A percentile compares a stretch with the other conserved stretches of the same genome.
Conservation (phyloP, 169 alveolate species). For the Nephromyces sp. region DNA sequence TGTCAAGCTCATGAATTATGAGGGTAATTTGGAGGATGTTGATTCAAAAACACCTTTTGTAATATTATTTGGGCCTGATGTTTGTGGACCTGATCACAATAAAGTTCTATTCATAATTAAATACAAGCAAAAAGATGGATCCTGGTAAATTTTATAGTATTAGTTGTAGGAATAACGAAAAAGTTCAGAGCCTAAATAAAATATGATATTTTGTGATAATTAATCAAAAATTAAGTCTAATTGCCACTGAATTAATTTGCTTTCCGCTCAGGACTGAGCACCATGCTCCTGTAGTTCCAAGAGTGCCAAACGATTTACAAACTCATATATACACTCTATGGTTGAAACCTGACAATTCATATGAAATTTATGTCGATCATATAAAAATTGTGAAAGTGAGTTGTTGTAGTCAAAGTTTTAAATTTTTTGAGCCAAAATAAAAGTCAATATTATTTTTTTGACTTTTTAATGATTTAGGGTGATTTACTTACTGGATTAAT, state of each 20-base stretch:
- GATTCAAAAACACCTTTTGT: background rate
- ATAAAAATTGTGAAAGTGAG: background rate
- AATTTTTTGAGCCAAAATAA: background rate
- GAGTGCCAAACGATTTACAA: background rate
- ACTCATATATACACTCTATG: conserved; percentile 3
- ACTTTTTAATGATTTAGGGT: background rate
- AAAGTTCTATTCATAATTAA: background rate
- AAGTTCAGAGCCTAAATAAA: too few species aligned
- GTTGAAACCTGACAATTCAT: conserved; percentile 3
- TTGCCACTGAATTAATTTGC: too few species aligned
- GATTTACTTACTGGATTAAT: background rate
- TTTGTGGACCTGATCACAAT: background rate
- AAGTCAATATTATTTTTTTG: background rate
- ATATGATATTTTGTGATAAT: too few species aligned
- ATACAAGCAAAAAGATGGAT: background rate
- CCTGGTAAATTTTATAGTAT: background rate
- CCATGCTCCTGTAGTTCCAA: background rate
- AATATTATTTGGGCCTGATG: conserved; percentile 3
- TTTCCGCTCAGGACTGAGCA: conserved; percentile 5
- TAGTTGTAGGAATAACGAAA: too few species aligned
- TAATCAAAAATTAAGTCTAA: too few species aligned
- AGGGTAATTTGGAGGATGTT: background rate
- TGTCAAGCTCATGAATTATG: background rate
- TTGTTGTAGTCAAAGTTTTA: background rate
- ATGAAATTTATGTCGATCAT: background rate